These are phyloP conservation scores for Amauroascus niger DNA, from an alignment of 2,329 filamentous ascomycete species.

Conservation along the genomic window DNA sequence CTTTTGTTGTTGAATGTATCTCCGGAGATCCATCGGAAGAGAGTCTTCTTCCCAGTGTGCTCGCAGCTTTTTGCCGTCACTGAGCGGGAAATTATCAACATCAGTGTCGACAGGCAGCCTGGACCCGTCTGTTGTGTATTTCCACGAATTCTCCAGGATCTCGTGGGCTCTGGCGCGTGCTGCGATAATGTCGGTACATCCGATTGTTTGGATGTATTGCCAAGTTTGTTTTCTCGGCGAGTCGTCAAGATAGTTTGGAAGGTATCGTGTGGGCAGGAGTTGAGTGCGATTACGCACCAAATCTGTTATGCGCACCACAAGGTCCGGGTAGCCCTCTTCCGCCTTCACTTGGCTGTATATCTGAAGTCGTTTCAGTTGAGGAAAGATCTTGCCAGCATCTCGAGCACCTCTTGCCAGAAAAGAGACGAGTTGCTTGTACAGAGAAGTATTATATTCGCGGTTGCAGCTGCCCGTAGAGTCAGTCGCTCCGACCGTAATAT, in stretches of 20 bases:
- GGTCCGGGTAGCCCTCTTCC: neutral
- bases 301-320: neutral
- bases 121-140: neutral
- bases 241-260: neutral
- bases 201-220: neutral
- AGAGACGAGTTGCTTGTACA: slow-evolving; percentile 9
- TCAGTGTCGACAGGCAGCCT: neutral
- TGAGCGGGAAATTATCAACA: neutral
- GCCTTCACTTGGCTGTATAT: neutral
- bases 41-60: neutral
- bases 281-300: neutral
- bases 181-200: neutral
- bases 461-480: neutral
- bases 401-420: neutral
- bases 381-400: slow-evolving; percentile 5
- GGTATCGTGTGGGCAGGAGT: neutral
- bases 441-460: neutral
- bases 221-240: neutral
- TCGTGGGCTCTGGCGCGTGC: neutral
- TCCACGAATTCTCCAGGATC: slow-evolving; percentile 7
- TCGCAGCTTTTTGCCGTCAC: neutral
- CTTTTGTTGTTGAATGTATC: neutral
- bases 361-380: neutral
- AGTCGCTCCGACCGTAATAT: neutral
- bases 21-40: neutral